phyloP scores from a whole-genome alignment of 164 flowering plant genomes.

The Magnolia kwangsiensis region DNA sequence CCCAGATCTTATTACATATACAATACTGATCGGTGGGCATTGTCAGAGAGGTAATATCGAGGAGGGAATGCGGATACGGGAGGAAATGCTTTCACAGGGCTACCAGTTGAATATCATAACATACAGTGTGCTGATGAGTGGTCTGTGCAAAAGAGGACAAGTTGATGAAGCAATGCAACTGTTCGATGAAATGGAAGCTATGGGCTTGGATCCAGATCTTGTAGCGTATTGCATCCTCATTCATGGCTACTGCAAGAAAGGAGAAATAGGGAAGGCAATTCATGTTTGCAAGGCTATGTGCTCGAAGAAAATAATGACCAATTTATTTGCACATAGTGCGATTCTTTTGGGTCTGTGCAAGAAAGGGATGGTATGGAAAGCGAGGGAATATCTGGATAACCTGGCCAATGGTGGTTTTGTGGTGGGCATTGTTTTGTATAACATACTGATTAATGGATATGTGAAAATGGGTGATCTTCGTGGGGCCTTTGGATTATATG shows the following conservation, averaged over 20 bases:
- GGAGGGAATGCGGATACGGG: constrained; percentile 43
- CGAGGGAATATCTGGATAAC: constrained; percentile 48
- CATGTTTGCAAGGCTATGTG: constrained; percentile 45
- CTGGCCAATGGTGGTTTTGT: constrained; percentile 24
- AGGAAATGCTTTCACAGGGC: constrained; percentile 49
- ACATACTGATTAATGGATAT: constrained; percentile 71
- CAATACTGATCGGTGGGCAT: constrained; percentile 51
- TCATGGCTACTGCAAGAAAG: constrained; percentile 63
- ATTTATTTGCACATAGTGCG: constrained; percentile 35
- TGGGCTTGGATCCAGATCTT: constrained; percentile 49
- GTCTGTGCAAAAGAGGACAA: constrained; percentile 53
- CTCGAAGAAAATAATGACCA: constrained; percentile 38
- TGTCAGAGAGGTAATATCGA: constrained; percentile 47
- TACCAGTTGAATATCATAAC: constrained; percentile 37
- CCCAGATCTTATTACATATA: constrained; percentile 47
- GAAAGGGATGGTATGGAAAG: constrained; percentile 49
- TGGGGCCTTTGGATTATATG: constrained; percentile 47
- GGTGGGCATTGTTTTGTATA: constrained; percentile 45
- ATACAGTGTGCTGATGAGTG: constrained; percentile 46
- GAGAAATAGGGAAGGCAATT: constrained; percentile 45
- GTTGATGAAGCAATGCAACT: constrained; percentile 46
- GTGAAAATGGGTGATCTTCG: constrained; percentile 45
- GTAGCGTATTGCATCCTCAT: constrained; percentile 58
- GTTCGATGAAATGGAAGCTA: constrained; percentile 46
- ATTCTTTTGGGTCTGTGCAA: constrained; percentile 49